A percentile compares a stretch with the other conserved stretches of the same genome.
Conservation (phyloP, 2,329 filamentous ascomycete genomes). For the Penicillium psychrosexuale region DNA sequence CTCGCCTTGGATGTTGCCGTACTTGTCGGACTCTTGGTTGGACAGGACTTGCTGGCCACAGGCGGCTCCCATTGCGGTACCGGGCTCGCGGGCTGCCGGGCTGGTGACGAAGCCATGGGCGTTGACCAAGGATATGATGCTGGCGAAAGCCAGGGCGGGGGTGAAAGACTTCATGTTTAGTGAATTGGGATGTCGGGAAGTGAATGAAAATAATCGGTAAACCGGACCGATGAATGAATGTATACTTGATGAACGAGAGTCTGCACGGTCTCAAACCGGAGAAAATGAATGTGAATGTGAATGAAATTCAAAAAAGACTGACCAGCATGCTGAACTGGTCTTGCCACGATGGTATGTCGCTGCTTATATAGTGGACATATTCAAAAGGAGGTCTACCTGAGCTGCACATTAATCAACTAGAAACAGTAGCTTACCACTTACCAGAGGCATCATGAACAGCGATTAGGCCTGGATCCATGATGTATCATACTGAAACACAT, state of each 20-base stretch:
- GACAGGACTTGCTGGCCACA: conserved; percentile 56
- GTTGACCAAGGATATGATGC: conserved; percentile 47
- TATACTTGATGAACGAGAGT: conserved; percentile 14
- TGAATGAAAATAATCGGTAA: conserved; percentile 21
- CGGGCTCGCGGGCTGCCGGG: conserved; percentile 51
- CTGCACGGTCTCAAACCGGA: conserved; percentile 23
- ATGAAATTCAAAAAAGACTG: conserved; percentile 17
- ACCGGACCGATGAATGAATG: conserved; percentile 18
- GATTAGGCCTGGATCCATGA: conserved; percentile 1
- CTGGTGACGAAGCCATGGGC: conserved; percentile 54
- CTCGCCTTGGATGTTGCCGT: conserved; percentile 57
- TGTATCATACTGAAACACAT: conserved; percentile 15
- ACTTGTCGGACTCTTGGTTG: conserved; percentile 53
- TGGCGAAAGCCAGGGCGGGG: conserved; percentile 43
- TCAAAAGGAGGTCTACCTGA: neutral
- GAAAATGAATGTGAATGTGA: conserved; percentile 18
- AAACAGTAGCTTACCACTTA: conserved; percentile 10
- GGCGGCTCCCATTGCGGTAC: conserved; percentile 50
- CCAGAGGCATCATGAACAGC: conserved; percentile 2
- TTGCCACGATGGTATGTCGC: neutral
- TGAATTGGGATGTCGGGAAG: conserved; percentile 30
- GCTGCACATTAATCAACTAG: conserved; percentile 4
- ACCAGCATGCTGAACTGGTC: conserved; percentile 12
- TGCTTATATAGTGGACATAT: conserved; percentile 11
- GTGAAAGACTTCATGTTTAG: conserved; percentile 39